These are phyloP conservation scores for Rhodotorula paludigena DNA, from an alignment of 768 basidiomycete species.

Conservation along the genomic window DNA sequence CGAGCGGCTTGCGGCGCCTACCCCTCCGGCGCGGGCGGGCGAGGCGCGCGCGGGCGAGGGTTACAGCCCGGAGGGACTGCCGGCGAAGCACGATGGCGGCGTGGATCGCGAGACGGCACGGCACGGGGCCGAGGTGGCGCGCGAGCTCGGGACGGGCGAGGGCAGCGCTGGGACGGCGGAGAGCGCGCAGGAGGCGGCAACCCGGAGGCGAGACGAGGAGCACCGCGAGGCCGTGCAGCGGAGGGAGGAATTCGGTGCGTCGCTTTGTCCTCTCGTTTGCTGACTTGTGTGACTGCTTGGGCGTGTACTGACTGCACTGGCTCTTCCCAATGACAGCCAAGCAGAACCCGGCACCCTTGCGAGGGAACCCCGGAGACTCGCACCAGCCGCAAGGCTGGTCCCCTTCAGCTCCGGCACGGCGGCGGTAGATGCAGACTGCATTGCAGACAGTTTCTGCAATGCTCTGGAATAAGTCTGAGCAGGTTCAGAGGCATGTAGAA, in stretches of 20 bases:
- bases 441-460: no score
- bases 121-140: conserved; percentile 5
- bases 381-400: conserved; percentile 12
- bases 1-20: no score
- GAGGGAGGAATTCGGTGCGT: conserved; percentile 25
- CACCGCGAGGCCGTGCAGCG: conserved; percentile 14
- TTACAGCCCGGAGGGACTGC: conserved; percentile 16
- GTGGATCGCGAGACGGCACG: not conserved
- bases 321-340: not conserved
- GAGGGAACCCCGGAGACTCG: conserved; percentile 18
- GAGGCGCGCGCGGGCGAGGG: no score
- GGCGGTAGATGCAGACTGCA: not conserved
- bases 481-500: no score
- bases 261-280: not conserved
- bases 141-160: not conserved
- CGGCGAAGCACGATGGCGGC: conserved; percentile 7
- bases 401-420: not conserved
- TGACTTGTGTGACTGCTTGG: no score
- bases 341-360: conserved; percentile 1
- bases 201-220: conserved; percentile 5
- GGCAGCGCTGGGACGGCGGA: no score
- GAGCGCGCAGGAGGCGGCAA: not conserved
- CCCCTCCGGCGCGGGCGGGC: no score
- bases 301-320: not conserved
- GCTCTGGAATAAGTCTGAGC: no score